phyloP scores from a whole-genome alignment of 2,329 filamentous ascomycete species.

The Ceratocystis cacaofunesta region DNA sequence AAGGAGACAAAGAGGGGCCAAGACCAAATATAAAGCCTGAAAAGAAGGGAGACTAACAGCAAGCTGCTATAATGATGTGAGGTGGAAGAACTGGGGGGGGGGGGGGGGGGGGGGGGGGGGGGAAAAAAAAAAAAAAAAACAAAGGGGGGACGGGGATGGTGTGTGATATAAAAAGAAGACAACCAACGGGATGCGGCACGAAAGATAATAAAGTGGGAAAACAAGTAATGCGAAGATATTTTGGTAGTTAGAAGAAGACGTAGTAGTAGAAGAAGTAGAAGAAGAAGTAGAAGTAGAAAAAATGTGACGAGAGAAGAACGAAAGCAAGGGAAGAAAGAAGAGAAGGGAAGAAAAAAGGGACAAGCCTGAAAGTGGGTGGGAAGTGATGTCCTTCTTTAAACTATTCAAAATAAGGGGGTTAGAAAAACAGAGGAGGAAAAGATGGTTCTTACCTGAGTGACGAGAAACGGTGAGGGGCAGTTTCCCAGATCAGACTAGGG shows the following conservation, averaged over 20 bases:
- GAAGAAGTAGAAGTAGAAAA: neutral
- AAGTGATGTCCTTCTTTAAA: neutral
- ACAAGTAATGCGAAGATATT: neutral
- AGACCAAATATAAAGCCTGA: conserved; percentile 1
- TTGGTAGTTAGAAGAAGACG: neutral
- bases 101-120: neutral
- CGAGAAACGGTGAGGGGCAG: neutral
- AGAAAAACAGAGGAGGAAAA: neutral
- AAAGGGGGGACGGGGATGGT: neutral
- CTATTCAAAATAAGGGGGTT: neutral
- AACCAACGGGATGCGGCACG: neutral
- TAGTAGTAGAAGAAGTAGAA: neutral
- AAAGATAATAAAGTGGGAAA: conserved; percentile 1
- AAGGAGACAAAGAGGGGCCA: conserved; percentile 5
- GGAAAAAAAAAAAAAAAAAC: too few species aligned
- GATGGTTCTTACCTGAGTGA: neutral
- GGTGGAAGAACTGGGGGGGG: neutral
- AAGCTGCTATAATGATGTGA: conserved; percentile 7
- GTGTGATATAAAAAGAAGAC: neutral
- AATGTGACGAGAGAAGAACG: neutral
- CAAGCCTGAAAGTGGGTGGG: neutral
- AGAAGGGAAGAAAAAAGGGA: neutral
- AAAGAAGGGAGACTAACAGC: neutral
- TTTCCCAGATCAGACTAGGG: neutral
- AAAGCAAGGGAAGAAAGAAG: neutral